Percentiles rank a stretch among this genome's conserved stretches.
phyloP scores from a whole-genome alignment of 805 yeast species.

The Metschnikowia dekortorum region DNA sequence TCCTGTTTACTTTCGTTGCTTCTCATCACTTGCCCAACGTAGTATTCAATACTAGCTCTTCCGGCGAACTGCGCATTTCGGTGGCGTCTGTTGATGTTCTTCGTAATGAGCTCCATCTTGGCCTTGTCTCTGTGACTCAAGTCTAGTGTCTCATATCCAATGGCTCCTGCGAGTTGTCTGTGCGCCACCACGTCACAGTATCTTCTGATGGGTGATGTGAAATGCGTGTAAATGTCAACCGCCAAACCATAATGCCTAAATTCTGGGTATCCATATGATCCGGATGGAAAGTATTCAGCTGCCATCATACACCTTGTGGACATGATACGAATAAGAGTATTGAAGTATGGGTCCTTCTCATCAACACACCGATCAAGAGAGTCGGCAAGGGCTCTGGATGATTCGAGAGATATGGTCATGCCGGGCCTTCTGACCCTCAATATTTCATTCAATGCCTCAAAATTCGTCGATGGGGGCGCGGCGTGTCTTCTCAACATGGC shows the following conservation, averaged over 20 bases:
- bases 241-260: slow-evolving; percentile 97
- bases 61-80: slow-evolving; percentile 99
- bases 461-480: slow-evolving; percentile 93
- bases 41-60: slow-evolving; percentile 94
- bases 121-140: slow-evolving; percentile 79
- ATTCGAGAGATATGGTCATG: slow-evolving; percentile 70
- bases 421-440: slow-evolving; percentile 69
- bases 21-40: slow-evolving; percentile 96
- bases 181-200: slow-evolving; percentile 98
- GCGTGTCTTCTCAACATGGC: slow-evolving; percentile 98
- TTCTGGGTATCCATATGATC: slow-evolving; percentile 84
- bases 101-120: slow-evolving; percentile 84
- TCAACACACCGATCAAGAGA: slow-evolving; percentile 87
- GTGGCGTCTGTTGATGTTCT: slow-evolving; percentile 88
- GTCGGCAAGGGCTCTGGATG: slow-evolving; percentile 88
- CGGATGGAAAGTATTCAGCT: slow-evolving; percentile 94
- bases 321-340: slow-evolving; percentile 90
- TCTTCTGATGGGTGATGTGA: slow-evolving; percentile 96
- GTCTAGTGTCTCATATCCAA: slow-evolving; percentile 83
- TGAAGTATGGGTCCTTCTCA: slow-evolving; percentile 80
- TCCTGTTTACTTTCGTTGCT: slow-evolving; percentile 74
- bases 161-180: slow-evolving; percentile 97
- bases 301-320: slow-evolving; percentile 99
- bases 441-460: slow-evolving; percentile 87
- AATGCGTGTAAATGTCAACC: slow-evolving; percentile 95